phyloP scores from a whole-genome alignment of 768 basidiomycete species.

The Tylopilus intermedius region DNA sequence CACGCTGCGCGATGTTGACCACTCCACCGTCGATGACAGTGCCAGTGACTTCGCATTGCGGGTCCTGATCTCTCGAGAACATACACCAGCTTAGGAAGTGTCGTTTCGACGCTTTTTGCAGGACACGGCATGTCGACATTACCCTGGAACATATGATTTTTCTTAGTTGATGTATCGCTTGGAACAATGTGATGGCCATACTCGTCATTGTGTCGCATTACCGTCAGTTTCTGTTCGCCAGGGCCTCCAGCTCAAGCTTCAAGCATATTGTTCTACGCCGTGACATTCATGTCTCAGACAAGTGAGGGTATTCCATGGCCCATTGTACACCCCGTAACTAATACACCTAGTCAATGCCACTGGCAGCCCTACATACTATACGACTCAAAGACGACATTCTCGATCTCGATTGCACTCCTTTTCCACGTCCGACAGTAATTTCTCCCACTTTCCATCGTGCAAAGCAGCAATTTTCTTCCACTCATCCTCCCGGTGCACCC shows the following conservation, averaged over 20 bases:
- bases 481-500: conserved; percentile 20
- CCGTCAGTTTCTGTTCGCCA: neutral
- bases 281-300: neutral
- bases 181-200: neutral
- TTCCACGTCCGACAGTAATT: conserved; percentile 21
- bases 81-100: conserved; percentile 60
- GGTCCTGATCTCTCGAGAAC: conserved; percentile 55
- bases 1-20: conserved; percentile 58
- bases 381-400: too few relatives aligned
- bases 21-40: conserved; percentile 55
- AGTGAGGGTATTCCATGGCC: neutral
- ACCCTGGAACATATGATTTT: conserved; percentile 43
- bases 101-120: conserved; percentile 45
- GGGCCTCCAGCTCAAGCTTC: neutral
- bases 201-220: neutral
- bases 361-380: too few relatives aligned
- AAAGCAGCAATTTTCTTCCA: conserved; percentile 23
- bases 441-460: conserved; percentile 26
- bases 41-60: conserved; percentile 50
- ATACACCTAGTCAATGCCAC: too few relatives aligned
- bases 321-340: too few relatives aligned
- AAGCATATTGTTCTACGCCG: neutral
- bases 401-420: conserved; percentile 19
- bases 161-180: neutral
- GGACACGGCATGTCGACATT: conserved; percentile 62